A percentile compares a stretch with the other conserved stretches of the same genome.
phyloP scores from a whole-genome alignment of 306 rosid species.

The Corylus americana region DNA sequence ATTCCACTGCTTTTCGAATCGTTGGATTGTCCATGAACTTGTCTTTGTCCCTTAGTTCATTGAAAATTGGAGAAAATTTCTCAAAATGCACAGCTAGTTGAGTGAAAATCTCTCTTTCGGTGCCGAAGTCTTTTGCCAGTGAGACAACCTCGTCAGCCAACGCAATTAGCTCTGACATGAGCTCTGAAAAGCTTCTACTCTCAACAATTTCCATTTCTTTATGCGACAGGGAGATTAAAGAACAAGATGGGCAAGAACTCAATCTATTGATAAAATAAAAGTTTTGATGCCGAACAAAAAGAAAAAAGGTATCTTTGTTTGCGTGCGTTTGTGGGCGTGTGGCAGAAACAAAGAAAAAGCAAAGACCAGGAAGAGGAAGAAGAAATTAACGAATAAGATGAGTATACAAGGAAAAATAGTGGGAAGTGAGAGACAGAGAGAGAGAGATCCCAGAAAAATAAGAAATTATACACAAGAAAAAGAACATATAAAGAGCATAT shows the following conservation, averaged over 20 bases:
- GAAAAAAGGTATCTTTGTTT: not conserved
- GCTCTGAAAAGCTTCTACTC: conserved; percentile 37
- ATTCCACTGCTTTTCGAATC: conserved; percentile 65
- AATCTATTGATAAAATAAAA: conserved; percentile 7
- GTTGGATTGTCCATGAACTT: conserved; percentile 51
- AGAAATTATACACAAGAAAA: not conserved
- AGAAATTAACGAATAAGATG: not conserved
- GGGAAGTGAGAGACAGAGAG: conserved; percentile 3
- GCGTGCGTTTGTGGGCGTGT: not conserved
- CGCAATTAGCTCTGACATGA: conserved; percentile 41
- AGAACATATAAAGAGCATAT: not conserved
- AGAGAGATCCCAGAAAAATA: not conserved
- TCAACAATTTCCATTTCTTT: conserved; percentile 35
- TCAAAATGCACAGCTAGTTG: conserved; percentile 60
- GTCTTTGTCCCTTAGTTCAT: conserved; percentile 49
- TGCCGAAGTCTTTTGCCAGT: conserved; percentile 44
- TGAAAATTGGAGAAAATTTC: conserved; percentile 54
- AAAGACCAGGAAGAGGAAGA: conserved; percentile 13
- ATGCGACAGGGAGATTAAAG: not conserved
- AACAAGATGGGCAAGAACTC: not conserved
- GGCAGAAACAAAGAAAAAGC: not conserved
- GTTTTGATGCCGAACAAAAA: conserved; percentile 1
- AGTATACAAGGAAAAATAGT: not conserved
- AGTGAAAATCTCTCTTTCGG: conserved; percentile 39
- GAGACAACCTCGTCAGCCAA: conserved; percentile 57